Conservation (phyloP, 768 basidiomycete species). For the Roridomyces roridus region DNA sequence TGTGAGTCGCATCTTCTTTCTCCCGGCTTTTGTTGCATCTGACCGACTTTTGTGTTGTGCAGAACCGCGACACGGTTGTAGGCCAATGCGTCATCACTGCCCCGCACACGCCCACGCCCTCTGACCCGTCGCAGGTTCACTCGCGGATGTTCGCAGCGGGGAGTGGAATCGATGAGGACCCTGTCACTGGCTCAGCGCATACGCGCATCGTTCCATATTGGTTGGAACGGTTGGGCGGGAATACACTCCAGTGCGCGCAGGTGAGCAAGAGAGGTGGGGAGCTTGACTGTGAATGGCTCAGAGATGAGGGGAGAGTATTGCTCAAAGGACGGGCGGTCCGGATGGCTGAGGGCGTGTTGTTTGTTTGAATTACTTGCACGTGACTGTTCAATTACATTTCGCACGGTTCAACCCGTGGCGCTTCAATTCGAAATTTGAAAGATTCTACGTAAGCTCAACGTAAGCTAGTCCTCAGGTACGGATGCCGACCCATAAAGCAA, state of each 20-base stretch:
- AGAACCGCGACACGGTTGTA: slow-evolving; percentile 14
- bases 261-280: slow-evolving; percentile 1
- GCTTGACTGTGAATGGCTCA: slow-evolving; percentile 1
- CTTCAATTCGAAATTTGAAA: too few species aligned
- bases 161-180: slow-evolving; percentile 19
- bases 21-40: neutral
- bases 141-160: slow-evolving; percentile 22
- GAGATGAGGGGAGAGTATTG: slow-evolving; percentile 1
- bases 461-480: too few species aligned
- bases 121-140: slow-evolving; percentile 18
- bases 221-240: slow-evolving; percentile 15
- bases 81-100: slow-evolving; percentile 19
- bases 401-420: too few species aligned
- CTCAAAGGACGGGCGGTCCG: neutral
- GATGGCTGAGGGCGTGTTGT: slow-evolving; percentile 3
- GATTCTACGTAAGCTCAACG: too few species aligned
- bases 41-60: neutral
- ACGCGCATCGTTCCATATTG: slow-evolving; percentile 24
- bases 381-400: too few species aligned
- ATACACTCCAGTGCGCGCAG: neutral
- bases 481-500: too few species aligned
- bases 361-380: too few species aligned
- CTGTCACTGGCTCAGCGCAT: slow-evolving; percentile 23
- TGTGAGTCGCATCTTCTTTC: neutral
- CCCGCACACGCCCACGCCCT: slow-evolving; percentile 14